phyloP scores from a whole-genome alignment of 2,329 filamentous ascomycete species.

The Ascosphaera apis region DNA sequence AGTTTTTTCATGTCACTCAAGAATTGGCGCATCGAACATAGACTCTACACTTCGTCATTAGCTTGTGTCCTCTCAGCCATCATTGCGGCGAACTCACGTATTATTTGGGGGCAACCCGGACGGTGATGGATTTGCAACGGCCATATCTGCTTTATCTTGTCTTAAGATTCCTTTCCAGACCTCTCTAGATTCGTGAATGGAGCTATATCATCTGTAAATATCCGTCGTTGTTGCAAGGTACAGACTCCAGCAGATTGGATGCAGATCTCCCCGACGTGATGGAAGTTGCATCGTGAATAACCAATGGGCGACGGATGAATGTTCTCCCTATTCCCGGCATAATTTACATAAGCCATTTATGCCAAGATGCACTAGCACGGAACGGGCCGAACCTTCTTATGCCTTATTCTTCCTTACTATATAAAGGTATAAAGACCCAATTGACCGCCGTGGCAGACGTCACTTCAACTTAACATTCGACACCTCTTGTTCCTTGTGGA shows the following conservation, averaged over 20 bases:
- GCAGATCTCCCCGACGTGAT: too few species aligned
- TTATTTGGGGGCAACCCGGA: constrained; percentile 15
- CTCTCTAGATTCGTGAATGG: not conserved
- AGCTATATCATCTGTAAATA: not conserved
- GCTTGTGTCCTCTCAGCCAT: not conserved
- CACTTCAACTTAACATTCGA: too few species aligned
- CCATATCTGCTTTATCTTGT: constrained; percentile 12
- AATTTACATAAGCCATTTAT: too few species aligned
- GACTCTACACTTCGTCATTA: constrained; percentile 12
- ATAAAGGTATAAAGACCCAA: too few species aligned
- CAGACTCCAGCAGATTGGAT: too few species aligned
- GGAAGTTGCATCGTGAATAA: not conserved
- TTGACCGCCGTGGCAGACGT: too few species aligned
- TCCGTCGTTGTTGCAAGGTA: not conserved
- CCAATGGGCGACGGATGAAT: not conserved
- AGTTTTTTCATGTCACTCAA: constrained; percentile 4
- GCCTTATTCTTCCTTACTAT: too few species aligned
- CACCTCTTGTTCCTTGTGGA: too few species aligned
- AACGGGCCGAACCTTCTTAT: too few species aligned
- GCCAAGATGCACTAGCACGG: too few species aligned
- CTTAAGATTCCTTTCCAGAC: not conserved
- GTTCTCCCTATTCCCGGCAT: not conserved
- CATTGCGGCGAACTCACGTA: constrained; percentile 13
- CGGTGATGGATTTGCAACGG: constrained; percentile 11
- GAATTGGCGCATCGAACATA: constrained; percentile 14